Percentiles rank a stretch among this genome's conserved stretches.
phyloP scores from a whole-genome alignment of 2,329 filamentous ascomycete species.

The Aspergillus oerlinghausenensis region DNA sequence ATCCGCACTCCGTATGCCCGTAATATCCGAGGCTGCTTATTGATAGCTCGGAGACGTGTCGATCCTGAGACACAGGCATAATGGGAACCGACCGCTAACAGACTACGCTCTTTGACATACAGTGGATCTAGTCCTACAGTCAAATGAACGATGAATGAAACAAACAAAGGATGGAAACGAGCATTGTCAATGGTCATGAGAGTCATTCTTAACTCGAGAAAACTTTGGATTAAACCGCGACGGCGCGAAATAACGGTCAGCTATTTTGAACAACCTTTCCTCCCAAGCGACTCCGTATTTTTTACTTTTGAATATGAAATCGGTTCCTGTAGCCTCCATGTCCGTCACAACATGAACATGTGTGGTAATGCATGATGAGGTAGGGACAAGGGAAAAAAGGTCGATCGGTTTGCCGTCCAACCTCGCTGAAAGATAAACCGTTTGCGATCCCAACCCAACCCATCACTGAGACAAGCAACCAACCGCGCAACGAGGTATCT shows the following conservation, averaged over 20 bases:
- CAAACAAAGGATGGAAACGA: background rate
- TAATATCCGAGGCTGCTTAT: background rate
- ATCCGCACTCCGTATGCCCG: background rate
- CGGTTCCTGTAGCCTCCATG: constrained; percentile 27
- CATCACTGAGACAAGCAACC: constrained; percentile 39
- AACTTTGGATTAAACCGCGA: constrained; percentile 41
- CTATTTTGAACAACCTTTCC: constrained; percentile 41
- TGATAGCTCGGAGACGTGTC: background rate
- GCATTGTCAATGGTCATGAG: constrained; percentile 4
- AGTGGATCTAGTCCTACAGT: background rate
- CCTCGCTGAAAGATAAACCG: constrained; percentile 36
- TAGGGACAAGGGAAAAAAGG: constrained; percentile 32
- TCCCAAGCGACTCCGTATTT: constrained; percentile 39
- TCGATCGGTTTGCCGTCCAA: constrained; percentile 39
- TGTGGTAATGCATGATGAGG: constrained; percentile 33
- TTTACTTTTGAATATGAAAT: constrained; percentile 30
- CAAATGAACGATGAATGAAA: background rate
- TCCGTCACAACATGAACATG: constrained; percentile 31
- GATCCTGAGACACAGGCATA: too few species aligned
- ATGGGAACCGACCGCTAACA: too few species aligned
- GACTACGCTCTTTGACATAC: background rate
- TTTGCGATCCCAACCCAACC: constrained; percentile 38
- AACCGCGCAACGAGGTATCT: constrained; percentile 46
- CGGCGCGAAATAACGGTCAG: constrained; percentile 38
- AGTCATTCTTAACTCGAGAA: constrained; percentile 35